These are phyloP conservation scores for Lentinula edodes DNA, from an alignment of 768 basidiomycete species.

Conservation along the genomic window DNA sequence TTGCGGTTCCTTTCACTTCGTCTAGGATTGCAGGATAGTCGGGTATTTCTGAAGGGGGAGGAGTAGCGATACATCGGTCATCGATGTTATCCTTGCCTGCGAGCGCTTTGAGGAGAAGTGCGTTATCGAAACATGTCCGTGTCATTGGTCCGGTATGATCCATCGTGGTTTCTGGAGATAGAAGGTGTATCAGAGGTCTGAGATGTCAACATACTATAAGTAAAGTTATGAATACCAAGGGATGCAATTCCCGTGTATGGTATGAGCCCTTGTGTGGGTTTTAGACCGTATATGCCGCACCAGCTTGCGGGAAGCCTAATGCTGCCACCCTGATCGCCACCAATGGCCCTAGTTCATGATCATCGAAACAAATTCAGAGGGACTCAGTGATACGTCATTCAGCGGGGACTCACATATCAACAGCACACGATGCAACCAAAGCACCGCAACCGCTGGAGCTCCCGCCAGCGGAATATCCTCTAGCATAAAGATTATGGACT, in stretches of 20 bases:
- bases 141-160: slow-evolving; percentile 8
- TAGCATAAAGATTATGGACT: slow-evolving; percentile 3
- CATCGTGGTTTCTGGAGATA: neutral
- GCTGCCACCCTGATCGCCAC: slow-evolving; percentile 6
- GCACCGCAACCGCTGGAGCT: slow-evolving; percentile 1
- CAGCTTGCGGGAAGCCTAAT: slow-evolving; percentile 2
- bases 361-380: too few species aligned
- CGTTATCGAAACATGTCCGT: neutral
- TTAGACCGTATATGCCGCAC: slow-evolving; percentile 2
- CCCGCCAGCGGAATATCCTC: slow-evolving; percentile 1
- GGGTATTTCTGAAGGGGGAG: neutral
- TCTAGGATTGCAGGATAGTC: slow-evolving; percentile 2
- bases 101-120: slow-evolving; percentile 2
- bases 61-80: neutral
- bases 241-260: slow-evolving; percentile 7
- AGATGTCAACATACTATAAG: neutral
- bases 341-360: neutral
- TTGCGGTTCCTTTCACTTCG: neutral
- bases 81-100: slow-evolving; percentile 2
- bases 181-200: neutral
- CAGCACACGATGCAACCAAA: neutral
- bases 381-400: neutral
- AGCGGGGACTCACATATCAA: neutral
- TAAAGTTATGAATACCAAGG: neutral
- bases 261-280: slow-evolving; percentile 1